These are phyloP conservation scores for Ramaria sp. DNA, from an alignment of 768 basidiomycete genomes.

Conservation along the genomic window DNA sequence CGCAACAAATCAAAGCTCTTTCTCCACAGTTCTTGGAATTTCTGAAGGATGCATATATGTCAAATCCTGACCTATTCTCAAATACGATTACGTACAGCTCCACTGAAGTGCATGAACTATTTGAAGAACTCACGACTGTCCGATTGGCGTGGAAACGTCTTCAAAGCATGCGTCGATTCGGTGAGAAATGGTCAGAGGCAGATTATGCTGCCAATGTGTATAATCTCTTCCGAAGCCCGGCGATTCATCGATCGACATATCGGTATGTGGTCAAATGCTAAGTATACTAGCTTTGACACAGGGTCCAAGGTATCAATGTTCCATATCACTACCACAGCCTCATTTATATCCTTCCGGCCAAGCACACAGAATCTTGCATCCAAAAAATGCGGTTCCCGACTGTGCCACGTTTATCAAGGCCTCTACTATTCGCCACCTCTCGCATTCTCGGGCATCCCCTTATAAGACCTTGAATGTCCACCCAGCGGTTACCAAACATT, in stretches of 20 bases:
- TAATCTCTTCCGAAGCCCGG: slow-evolving; percentile 36
- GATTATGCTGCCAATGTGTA: slow-evolving; percentile 50
- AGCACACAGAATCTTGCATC: slow-evolving; percentile 29
- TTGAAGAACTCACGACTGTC: slow-evolving; percentile 30
- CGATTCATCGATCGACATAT: slow-evolving; percentile 28
- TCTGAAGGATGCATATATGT: slow-evolving; percentile 21
- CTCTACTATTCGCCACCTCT: slow-evolving; percentile 27
- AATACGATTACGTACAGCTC: slow-evolving; percentile 12
- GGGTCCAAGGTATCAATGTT: slow-evolving; percentile 34
- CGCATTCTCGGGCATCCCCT: slow-evolving; percentile 31
- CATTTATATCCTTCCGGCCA: slow-evolving; percentile 19
- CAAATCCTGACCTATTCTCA: slow-evolving; percentile 31
- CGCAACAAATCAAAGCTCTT: slow-evolving; percentile 17
- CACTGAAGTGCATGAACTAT: slow-evolving; percentile 16
- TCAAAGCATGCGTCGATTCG: slow-evolving; percentile 30
- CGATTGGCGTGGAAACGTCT: slow-evolving; percentile 36
- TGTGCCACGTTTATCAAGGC: slow-evolving; percentile 36
- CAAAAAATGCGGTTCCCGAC: slow-evolving; percentile 40
- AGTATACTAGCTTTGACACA: neutral
- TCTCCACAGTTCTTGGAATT: slow-evolving; percentile 23
- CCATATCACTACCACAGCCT: slow-evolving; percentile 38
- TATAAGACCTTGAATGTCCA: slow-evolving; percentile 37
- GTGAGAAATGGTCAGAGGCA: slow-evolving; percentile 41
- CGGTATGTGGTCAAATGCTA: slow-evolving; percentile 23
- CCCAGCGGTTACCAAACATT: slow-evolving; percentile 23